A percentile compares a stretch with the other conserved stretches of the same genome.
These are phyloP conservation scores for Chimonanthus praecox DNA, from an alignment of 164 flowering plant genomes.

Conservation along the genomic window DNA sequence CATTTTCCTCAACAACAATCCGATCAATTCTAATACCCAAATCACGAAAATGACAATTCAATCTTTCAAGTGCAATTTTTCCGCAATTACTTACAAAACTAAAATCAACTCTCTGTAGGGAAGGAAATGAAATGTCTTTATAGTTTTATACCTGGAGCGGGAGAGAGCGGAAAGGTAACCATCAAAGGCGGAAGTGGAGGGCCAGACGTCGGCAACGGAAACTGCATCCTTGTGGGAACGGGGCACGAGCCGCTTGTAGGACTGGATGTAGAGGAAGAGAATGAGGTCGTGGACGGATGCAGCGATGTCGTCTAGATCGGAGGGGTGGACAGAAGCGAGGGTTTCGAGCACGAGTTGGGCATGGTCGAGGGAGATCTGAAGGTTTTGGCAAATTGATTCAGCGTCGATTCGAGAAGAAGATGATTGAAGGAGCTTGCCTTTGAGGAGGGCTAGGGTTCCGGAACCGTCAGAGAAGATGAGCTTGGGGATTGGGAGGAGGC, in stretches of 20 bases:
- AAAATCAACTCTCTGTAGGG: background rate
- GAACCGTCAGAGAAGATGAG: slow-evolving; percentile 77
- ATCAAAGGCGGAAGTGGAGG: slow-evolving; percentile 91
- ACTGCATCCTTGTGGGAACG: slow-evolving; percentile 87
- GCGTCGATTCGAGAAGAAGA: slow-evolving; percentile 33
- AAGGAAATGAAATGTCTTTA: too few species aligned
- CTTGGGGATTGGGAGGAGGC: slow-evolving; percentile 83
- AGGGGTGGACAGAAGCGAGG: slow-evolving; percentile 60
- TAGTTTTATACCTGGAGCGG: slow-evolving; percentile 66
- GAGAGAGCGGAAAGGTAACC: slow-evolving; percentile 86
- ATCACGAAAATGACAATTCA: background rate
- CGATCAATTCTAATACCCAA: background rate
- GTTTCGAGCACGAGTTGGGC: slow-evolving; percentile 78
- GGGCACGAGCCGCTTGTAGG: slow-evolving; percentile 78
- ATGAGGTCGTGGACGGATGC: slow-evolving; percentile 73
- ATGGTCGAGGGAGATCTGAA: slow-evolving; percentile 74
- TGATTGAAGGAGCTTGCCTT: slow-evolving; percentile 32
- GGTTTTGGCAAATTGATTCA: slow-evolving; percentile 36
- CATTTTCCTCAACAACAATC: too few species aligned
- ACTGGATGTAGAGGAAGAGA: slow-evolving; percentile 75
- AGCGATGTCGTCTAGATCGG: slow-evolving; percentile 24
- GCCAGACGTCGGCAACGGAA: slow-evolving; percentile 94
- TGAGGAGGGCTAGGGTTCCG: slow-evolving; percentile 55
- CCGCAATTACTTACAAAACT: background rate
- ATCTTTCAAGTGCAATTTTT: too few species aligned